Conservation (phyloP, 805 yeast genomes). For the Saccharomyces paradoxus region DNA sequence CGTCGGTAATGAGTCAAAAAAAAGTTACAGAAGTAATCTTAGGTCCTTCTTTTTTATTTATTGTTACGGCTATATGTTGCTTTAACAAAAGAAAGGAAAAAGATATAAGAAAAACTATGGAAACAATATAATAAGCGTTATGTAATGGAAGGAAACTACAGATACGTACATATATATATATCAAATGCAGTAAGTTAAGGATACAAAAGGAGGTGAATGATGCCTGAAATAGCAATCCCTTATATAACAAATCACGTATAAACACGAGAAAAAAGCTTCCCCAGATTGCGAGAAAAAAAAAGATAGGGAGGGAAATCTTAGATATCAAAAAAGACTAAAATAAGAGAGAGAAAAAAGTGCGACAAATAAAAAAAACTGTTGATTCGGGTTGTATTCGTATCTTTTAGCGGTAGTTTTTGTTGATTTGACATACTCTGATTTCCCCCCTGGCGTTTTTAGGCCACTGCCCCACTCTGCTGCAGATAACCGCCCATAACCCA, state of each 20-base stretch:
- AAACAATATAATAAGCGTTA: neutral
- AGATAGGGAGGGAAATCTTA: neutral
- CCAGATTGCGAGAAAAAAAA: neutral
- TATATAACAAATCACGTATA: neutral
- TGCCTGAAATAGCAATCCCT: neutral
- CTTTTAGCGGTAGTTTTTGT: neutral
- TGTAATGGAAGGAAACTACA: neutral
- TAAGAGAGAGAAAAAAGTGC: neutral
- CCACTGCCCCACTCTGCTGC: neutral
- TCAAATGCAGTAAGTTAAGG: neutral
- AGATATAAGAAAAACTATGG: neutral
- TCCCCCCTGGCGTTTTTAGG: neutral
- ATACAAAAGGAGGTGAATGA: neutral
- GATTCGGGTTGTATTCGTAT: neutral
- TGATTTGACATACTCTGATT: neutral
- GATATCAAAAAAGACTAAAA: neutral
- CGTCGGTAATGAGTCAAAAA: neutral
- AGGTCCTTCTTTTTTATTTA: neutral
- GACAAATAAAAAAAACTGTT: neutral
- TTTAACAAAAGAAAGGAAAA: neutral
- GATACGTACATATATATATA: neutral
- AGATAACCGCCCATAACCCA: neutral
- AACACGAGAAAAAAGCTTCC: neutral
- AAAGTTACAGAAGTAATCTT: neutral
- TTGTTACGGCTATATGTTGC: neutral